phyloP scores from a whole-genome alignment of 176 grass and related monocot genomes.

The Olyra latifolia region DNA sequence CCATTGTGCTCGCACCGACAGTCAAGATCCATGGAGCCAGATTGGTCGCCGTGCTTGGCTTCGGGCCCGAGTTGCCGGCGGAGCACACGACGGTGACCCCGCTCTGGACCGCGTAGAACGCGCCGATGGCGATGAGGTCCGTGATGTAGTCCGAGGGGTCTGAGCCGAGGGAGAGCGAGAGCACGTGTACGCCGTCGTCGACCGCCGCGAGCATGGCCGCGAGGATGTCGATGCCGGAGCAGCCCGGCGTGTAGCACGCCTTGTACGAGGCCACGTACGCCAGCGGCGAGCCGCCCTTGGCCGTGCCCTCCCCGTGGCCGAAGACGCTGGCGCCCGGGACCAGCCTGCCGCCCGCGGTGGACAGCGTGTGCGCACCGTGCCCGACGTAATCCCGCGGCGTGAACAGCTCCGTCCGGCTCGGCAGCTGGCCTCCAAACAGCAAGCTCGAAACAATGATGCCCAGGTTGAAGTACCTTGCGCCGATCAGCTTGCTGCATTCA shows the following conservation, averaged over 20 bases:
- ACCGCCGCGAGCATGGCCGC: slow-evolving; percentile 48
- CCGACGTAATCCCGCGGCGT: slow-evolving; percentile 61
- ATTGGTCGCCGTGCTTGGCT: slow-evolving; percentile 41
- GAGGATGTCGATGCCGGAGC: slow-evolving; percentile 55
- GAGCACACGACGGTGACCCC: slow-evolving; percentile 65
- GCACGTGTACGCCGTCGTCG: slow-evolving; percentile 57
- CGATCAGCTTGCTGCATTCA: slow-evolving; percentile 63
- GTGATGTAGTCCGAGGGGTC: slow-evolving; percentile 8
- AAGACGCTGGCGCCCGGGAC: slow-evolving; percentile 39
- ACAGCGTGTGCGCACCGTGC: slow-evolving; percentile 74
- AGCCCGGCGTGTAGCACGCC: slow-evolving; percentile 54
- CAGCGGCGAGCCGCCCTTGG: slow-evolving; percentile 61
- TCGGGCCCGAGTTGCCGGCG: slow-evolving; percentile 61
- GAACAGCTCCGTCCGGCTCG: slow-evolving; percentile 27
- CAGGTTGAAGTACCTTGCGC: slow-evolving; percentile 56
- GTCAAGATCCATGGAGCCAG: slow-evolving; percentile 73
- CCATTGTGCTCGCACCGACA: slow-evolving; percentile 74
- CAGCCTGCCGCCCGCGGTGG: slow-evolving; percentile 54
- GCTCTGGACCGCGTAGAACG: slow-evolving; percentile 56
- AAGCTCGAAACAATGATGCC: background rate
- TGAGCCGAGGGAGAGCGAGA: slow-evolving; percentile 63
- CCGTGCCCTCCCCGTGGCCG: slow-evolving; percentile 49
- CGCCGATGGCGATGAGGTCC: slow-evolving; percentile 46
- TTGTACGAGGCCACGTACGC: slow-evolving; percentile 73
- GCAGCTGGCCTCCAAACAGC: background rate